Evolutionary conservation across 1,139 yeast genomes (phyloP).

Genomic region (Blastobotrys buckinghamii): DNA sequence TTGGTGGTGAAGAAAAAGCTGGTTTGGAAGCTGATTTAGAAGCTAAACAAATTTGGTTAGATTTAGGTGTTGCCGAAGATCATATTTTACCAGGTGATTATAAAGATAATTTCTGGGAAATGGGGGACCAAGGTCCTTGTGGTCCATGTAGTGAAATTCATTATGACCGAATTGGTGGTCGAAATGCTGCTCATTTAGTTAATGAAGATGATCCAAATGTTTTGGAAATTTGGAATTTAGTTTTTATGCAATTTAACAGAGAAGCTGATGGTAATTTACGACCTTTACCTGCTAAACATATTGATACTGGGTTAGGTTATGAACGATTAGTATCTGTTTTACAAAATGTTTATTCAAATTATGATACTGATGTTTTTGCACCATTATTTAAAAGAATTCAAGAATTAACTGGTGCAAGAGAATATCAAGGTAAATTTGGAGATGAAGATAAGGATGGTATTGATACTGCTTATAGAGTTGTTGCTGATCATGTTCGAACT

Average conservation of each 20-base stretch:
- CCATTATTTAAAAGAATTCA: constrained; percentile 82
- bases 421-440: constrained; percentile 89
- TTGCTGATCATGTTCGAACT: constrained; percentile 98
- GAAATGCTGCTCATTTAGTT: constrained; percentile 86
- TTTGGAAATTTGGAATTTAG: constrained; percentile 95
- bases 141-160: constrained; percentile 99
- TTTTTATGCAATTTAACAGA: constrained; percentile 92
- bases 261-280: constrained; percentile 80
- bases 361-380: constrained; percentile 93
- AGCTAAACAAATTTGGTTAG: constrained; percentile 81
- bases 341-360: constrained; percentile 85
- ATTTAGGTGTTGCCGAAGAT: constrained; percentile 83
- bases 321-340: constrained; percentile 93
- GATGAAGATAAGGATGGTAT: constrained; percentile 88
- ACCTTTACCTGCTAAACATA: constrained; percentile 85
- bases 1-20: constrained; percentile 79
- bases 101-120: constrained; percentile 97
- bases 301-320: constrained; percentile 98
- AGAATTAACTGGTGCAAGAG: constrained; percentile 88
- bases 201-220: constrained; percentile 98
- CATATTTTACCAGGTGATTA: constrained; percentile 90
- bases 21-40: constrained; percentile 94
- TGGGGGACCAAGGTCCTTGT: constrained; percentile 99
- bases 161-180: constrained; percentile 95
- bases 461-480: constrained; percentile 95